Base-by-base conservation (phyloP, 1,139 yeast species). In the Starmera stellimalicola region DNA sequence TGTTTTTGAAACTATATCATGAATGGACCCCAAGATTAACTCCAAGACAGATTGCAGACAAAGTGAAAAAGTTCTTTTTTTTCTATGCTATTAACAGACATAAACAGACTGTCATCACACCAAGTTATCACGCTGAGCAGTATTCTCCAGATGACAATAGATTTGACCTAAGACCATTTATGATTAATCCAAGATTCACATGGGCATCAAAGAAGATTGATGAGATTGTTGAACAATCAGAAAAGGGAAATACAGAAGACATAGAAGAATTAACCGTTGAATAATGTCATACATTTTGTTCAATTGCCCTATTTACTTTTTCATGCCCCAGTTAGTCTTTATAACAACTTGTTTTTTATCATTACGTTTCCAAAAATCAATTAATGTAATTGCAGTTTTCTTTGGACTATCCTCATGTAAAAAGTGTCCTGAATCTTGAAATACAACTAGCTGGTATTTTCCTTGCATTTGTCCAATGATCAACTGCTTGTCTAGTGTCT, bases 381-480 rank as follows among this genome's bases (percentile, higher is more conserved):
- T 44, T 16, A 72, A 41, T n/a, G 77, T 68, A 2, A 69, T 39
- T 0, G 87, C 80, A 0, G 83, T 67, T 43, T 79, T 80, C 11
- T 51, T 57, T 0, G 97, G 94, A 10, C 72, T 68, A 54, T 91
- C 99, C 53, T 91, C 98, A 33, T 91, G 98, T 15, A 91, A 63
- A 48, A 87, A 91, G 58, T 91, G 99, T 2, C 97, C 96, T 1
- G 88, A 66, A 26, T 74, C 78, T 49, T 73, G 77, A 55, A 87
- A 80, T 4, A 87, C 94, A 12, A 84, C 77, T 31, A 91, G 65
- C 55, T 91, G 98, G 54, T 81, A 91, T 51, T 83, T 85, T 0
- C 94, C 93, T 58, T 88, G 97, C 98, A 91, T 91, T 57, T 93
- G 98, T 1, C 96, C 98, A 37, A 91, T 78, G 54, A 87, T 85